phyloP scores from a whole-genome alignment of 129 eudicot genomes.

The Gnaphalium uliginosum region DNA sequence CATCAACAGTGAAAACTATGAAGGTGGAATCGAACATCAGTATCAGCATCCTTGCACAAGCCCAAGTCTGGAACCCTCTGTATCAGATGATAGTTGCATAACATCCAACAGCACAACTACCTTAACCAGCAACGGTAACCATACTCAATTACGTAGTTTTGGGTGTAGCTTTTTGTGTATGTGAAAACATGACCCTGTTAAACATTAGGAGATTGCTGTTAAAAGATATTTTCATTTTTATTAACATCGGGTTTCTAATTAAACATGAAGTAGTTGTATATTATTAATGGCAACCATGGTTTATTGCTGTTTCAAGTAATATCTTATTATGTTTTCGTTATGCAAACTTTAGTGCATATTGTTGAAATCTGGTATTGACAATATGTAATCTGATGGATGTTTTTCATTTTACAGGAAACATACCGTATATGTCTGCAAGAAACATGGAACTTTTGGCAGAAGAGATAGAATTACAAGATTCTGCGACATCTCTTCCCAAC shows the following conservation, averaged over 20 bases:
- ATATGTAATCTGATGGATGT: not conserved
- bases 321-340: not conserved
- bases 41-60: conserved; percentile 35
- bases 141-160: conserved; percentile 13
- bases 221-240: not conserved
- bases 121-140: conserved; percentile 51
- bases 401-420: conserved; percentile 46
- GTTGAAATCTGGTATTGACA: not conserved
- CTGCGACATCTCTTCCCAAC: conserved; percentile 30
- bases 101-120: conserved; percentile 62
- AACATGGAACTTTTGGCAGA: conserved; percentile 33
- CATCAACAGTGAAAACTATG: conserved; percentile 33
- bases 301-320: not conserved
- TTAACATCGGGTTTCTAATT: not conserved
- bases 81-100: conserved; percentile 62
- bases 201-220: not conserved
- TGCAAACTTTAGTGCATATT: not conserved
- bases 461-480: conserved; percentile 34
- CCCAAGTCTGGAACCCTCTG: conserved; percentile 54
- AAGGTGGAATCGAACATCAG: conserved; percentile 32
- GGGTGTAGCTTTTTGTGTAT: conserved; percentile 2
- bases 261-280: not conserved
- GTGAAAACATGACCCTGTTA: not conserved
- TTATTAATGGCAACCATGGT: not conserved
- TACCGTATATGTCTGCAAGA: conserved; percentile 34